phyloP scores from a whole-genome alignment of 2,329 filamentous ascomycete species.

The Ophiocordyceps australis region DNA sequence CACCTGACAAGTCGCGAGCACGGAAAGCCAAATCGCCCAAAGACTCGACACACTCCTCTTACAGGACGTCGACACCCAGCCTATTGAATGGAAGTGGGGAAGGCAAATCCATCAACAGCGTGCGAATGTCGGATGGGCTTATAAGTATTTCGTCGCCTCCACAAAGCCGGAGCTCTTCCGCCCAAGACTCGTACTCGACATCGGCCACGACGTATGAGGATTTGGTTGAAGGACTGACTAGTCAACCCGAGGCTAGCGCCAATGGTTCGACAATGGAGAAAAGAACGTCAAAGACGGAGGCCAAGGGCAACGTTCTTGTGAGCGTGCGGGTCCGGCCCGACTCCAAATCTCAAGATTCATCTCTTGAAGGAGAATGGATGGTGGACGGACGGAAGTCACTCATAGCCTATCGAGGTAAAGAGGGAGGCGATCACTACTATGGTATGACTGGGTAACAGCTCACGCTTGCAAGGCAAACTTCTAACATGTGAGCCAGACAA shows the following conservation, averaged over 20 bases:
- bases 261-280: constrained; percentile 18
- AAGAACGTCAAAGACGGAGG: constrained; percentile 41
- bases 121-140: constrained; percentile 55
- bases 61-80: constrained; percentile 42
- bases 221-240: constrained; percentile 33
- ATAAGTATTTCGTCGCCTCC: constrained; percentile 67
- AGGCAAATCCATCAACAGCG: constrained; percentile 50
- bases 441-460: no score
- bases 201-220: constrained; percentile 83
- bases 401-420: constrained; percentile 70
- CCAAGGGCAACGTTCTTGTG: constrained; percentile 88
- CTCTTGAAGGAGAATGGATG: constrained; percentile 71
- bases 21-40: constrained; percentile 39
- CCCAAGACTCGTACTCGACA: constrained; percentile 81
- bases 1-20: constrained; percentile 26
- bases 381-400: constrained; percentile 71
- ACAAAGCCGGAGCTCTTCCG: constrained; percentile 80
- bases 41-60: constrained; percentile 30
- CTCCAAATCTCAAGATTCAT: constrained; percentile 38
- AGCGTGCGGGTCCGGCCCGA: constrained; percentile 89
- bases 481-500: constrained; percentile 46
- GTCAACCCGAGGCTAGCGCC: constrained; percentile 11
- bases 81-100: constrained; percentile 65
- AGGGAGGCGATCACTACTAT: constrained; percentile 85
- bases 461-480: no score